Base-by-base conservation (phyloP, 192 early-diverging fungal genomes). In the Backusella macrospora region DNA sequence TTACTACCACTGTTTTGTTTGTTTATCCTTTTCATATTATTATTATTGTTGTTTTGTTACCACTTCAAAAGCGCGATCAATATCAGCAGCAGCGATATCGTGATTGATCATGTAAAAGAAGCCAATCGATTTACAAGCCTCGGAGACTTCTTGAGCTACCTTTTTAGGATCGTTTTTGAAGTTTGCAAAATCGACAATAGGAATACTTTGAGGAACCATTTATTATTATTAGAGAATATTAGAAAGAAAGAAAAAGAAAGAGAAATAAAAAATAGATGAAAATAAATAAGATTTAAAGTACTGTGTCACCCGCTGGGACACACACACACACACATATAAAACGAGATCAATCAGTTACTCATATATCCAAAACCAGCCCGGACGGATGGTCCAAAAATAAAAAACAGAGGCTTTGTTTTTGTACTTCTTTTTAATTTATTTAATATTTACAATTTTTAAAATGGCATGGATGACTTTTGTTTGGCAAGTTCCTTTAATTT, bases 101-200 rank as follows among this genome's bases (percentile, higher is more conserved):
- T 91, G 89, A 74, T 90, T 87, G 49, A 81, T 82, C 47, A 89
- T 80, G 65, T 87, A 90, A 71, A 90, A 86, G 73, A 91, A 91
- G 14, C 88, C 89, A 59, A 86, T 82, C 6, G 80, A 76, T 39
- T 73, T 76, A 47, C 77, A 79, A 15, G 90, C 90, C 14, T 82
- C 79, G 42, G 78, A 48, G 10, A 91, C 74, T 45, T 87, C 70
- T 38, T 81, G 73, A 3, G 83, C 82, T 44, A 86, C 83, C 46
- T 75, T 76, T 1, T 67, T 23, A 15, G 79, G 81, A 59, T 88
- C 78, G 0, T 74, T 79, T 26, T 76, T 65, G 70, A 90, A 89
- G 37, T 77, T 42, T 23, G 78, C 67, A 68, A 92, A 91, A 72
- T 92, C 90, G 69, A 92, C 81, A 14, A 90, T 73, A 12, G 90